A percentile compares a stretch with the other conserved stretches of the same genome.
These are phyloP conservation scores for Solanum arcanum DNA, from an alignment of 257 asterid genomes.

Conservation along the genomic window DNA sequence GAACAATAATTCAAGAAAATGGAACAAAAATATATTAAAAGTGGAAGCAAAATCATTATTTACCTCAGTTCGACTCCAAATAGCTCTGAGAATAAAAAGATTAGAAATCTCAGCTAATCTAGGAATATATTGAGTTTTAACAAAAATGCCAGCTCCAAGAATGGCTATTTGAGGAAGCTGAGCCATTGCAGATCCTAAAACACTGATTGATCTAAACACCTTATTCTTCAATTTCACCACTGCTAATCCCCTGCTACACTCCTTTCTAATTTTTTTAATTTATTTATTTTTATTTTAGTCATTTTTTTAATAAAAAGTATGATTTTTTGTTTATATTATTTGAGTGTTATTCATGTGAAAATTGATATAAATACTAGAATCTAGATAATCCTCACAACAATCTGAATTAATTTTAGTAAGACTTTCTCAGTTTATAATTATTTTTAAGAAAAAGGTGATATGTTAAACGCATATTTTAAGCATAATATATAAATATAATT, in stretches of 20 bases:
- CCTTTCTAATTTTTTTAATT: neutral
- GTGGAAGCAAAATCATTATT: neutral
- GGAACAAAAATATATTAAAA: neutral
- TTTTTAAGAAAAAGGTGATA: neutral
- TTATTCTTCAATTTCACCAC: neutral
- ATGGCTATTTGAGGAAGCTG: constrained; percentile 58
- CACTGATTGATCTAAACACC: neutral
- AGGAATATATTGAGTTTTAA: constrained; percentile 63
- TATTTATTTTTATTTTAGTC: neutral
- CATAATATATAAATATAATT: neutral
- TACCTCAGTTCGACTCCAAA: constrained; percentile 91
- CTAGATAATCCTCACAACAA: neutral
- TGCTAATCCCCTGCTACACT: neutral
- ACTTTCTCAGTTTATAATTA: too few species aligned
- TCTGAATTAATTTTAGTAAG: neutral
- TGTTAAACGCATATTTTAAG: neutral
- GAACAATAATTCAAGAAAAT: neutral
- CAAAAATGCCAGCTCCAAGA: constrained; percentile 87
- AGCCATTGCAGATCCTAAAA: constrained; percentile 18
- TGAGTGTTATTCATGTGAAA: neutral
- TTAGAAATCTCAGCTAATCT: constrained; percentile 78
- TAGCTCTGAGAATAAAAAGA: constrained; percentile 46
- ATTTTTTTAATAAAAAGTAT: too few species aligned
- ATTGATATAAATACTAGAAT: neutral
- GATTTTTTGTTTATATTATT: neutral